Evolutionary conservation across 495 filamentous ascomycete genomes (phyloP), one percentile per base, ranked within the genome.

Genomic region (Haplographium delicatum): DNA sequence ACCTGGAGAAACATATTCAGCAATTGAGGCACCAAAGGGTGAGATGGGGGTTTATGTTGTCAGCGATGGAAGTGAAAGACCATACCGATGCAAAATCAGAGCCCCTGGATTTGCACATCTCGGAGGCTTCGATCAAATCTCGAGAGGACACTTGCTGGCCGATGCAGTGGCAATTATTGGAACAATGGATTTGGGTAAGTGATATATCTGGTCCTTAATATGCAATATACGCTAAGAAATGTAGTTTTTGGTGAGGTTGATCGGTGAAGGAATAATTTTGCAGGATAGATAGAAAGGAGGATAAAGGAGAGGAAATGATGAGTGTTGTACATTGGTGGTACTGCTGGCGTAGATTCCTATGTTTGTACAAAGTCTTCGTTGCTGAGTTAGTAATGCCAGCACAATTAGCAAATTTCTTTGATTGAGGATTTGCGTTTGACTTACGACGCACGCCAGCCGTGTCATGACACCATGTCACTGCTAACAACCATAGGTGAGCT

Each of bases 31-130:
- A 18, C 93, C 93, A 47, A 99, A 99, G 82, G 93, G 93, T 62
- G 93, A 99, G 74, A 99, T 99, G 93, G 93, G 84, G 64, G 93
- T 99, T 26, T 99, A 83, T 66, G 71, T 99, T n/a, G 94, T 99
- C 53, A 89, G 84, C 66, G 93, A 99, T 66, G 93, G 93, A 44
- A 93, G 80, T 62, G 93, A 99, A 78, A 75, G 93, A 53, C 93
- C 93, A 33, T 99, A 99, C 73, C 79, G 94, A 59, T 96, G 95
- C 71, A 95, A 96, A 77, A 95, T 99, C 61, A 81, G 93, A 57
- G 91, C 94, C 28, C 93, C 93, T 30, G 93, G 93, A 47, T 99
- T 99, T 61, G 94, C 93, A 39, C 93, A 99, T 78, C 71, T 99
- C 65, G 81, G 81, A 56, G 88, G 88, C 50, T 96, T 99, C 64